Evolutionary conservation across 441 rosid genomes (phyloP), one percentile per base, ranked within the genome.

Genomic region (Mallotus repandus): DNA sequence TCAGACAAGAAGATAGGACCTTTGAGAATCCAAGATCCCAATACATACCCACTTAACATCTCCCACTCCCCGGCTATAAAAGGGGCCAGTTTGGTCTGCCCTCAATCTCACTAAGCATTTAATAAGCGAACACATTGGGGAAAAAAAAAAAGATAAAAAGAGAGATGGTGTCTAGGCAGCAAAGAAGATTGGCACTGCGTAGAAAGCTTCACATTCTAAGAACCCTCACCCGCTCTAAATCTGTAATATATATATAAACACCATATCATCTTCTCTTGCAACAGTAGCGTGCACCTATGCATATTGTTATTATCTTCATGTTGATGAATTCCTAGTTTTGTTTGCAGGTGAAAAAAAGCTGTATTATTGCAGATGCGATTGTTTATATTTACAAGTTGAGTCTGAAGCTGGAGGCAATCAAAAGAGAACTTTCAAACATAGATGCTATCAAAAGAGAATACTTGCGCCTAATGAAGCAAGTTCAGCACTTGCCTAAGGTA

Each of bases 141-240:
- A 12, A 9, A 59, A 9, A 9, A 59, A 9, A 53, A 56, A 7
- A 66, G 48, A 83, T 12, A 16, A 2, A 43, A 9, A 25, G 19
- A 12, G 18, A 63, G 77, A 88, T 88, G 89, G 88, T 74, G 70
- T 74, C 76, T 29, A 79, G 81, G 73, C 62, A 81, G 71, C 89
- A 80, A 74, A 86, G 84, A 68, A 85, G 82, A 82, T 61, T 74
- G 16, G 77, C 84, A 74, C 16, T 77, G 76, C 85, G 84, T 70
- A 83, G 79, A 66, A 87, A 85, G 85, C 78, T 83, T 86, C 87
- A 75, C 18, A 75, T 82, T 81, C 84, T 83, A 49, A 79, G 79
- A 80, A 76, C 76, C 45, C 85, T 74, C 76, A 71, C 84, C 55
- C 59, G 43, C 78, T 84, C 84, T 81, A 84, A 86, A 84, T 82